Conservation (phyloP, 1,284 basidiomycete genomes). For the Rhodotorula sp. region DNA sequence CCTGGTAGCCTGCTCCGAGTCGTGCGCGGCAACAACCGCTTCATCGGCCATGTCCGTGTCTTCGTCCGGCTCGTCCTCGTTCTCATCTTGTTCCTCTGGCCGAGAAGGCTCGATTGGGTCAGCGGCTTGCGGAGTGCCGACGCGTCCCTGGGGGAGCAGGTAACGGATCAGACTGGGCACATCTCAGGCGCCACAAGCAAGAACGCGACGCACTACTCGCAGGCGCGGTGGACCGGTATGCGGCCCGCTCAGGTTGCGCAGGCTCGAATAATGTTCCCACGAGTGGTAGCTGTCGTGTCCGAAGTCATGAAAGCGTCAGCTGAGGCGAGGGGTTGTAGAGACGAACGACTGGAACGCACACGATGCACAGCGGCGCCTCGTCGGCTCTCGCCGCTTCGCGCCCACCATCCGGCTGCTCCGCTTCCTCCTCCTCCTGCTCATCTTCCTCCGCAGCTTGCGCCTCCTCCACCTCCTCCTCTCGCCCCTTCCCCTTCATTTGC, state of each 20-base stretch:
- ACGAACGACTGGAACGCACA: conserved; percentile 58
- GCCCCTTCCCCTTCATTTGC: conserved; percentile 12
- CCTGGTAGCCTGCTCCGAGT: no score
- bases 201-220: conserved; percentile 53
- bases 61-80: not conserved
- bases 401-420: no score
- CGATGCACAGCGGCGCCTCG: conserved; percentile 63
- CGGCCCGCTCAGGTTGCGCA: conserved; percentile 80
- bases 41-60: not conserved
- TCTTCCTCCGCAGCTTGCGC: not conserved
- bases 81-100: not conserved
- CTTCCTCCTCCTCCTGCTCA: not conserved
- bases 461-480: not conserved
- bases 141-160: not conserved
- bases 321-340: conserved; percentile 1
- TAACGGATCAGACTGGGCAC: not conserved
- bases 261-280: conserved; percentile 92
- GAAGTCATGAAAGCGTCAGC: conserved; percentile 1
- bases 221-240: conserved; percentile 75
- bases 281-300: conserved; percentile 68
- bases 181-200: not conserved
- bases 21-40: no score
- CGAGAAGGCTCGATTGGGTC: not conserved
- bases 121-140: not conserved
- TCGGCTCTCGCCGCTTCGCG: conserved; percentile 37